Evolutionary conservation across 306 rosid genomes (phyloP), one percentile per base, ranked within the genome.

Genomic region (Geum urbanum): DNA sequence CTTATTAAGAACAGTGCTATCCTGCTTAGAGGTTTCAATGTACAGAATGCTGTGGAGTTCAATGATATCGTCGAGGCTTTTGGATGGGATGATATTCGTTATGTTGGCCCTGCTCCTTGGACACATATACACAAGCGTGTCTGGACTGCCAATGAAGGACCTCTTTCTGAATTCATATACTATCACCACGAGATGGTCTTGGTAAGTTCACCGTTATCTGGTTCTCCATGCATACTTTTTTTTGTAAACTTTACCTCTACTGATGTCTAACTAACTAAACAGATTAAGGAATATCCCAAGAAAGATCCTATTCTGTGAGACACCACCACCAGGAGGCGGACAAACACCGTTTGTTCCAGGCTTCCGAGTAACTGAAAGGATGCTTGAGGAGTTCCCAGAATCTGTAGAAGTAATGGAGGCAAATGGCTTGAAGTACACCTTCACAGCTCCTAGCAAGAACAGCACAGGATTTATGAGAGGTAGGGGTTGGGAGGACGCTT

Each of bases 111-210:
- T 1, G 96, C 97, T 16, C 94, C 96, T 11, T 69, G 97, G 5
- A 89, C 94, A 16, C 97, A 89, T 63, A 71, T 91, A 44, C 50
- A 87, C 78, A 91, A 91, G 44, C 76, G 92, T 69, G 77, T 91
- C 0, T 89, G 91, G 97, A 91, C 97, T 68, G 97, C 97, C 16
- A 91, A 91, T 71, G 97, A 89, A 83, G 97, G 96, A 8, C 96
- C 97, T 6, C 96, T 91, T 60, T 85, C 92, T 3, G 88, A 89
- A 76, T 89, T 91, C 90, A 81, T 91, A 11, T 84, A 87, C 81
- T 91, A 78, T 52, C 97, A 91, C 81, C 97, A 91, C 76, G 97
- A 91, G 82, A 89, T 91, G 97, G 96, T 91, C 71, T 76, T 91
- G 94, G 97, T 91, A 86, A 84, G 87, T 71, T 66, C 39, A 64